These are phyloP conservation scores for Xerocomellus intermedius DNA, from an alignment of 768 basidiomycete species.

Conservation along the genomic window DNA sequence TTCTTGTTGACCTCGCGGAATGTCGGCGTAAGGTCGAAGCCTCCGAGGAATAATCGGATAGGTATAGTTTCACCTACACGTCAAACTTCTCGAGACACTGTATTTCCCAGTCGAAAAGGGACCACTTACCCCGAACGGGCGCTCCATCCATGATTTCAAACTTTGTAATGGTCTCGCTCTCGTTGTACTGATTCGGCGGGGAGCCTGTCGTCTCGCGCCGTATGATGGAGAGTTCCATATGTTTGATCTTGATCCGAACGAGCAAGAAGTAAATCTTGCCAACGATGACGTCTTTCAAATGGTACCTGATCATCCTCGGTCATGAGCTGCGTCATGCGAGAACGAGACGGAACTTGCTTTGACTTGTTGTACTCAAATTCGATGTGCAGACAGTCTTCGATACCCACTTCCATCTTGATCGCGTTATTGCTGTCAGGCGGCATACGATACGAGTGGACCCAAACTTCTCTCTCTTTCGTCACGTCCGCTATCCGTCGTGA, in stretches of 20 bases:
- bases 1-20: slow-evolving; percentile 99
- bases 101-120: background rate
- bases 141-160: slow-evolving; percentile 99
- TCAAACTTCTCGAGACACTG: background rate
- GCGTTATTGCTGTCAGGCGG: slow-evolving; percentile 97
- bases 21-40: slow-evolving; percentile 97
- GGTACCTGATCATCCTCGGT: slow-evolving; percentile 62
- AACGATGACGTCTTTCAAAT: slow-evolving; percentile 97
- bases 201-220: slow-evolving; percentile 95
- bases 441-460: slow-evolving; percentile 99
- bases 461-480: slow-evolving; percentile 88
- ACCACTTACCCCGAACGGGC: slow-evolving; percentile 78
- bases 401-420: slow-evolving; percentile 99
- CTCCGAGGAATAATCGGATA: slow-evolving; percentile 95
- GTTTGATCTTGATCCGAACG: slow-evolving; percentile 98
- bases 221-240: slow-evolving; percentile 99
- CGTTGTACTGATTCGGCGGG: slow-evolving; percentile 99
- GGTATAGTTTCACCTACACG: slow-evolving; percentile 93
- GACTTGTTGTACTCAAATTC: slow-evolving; percentile 99
- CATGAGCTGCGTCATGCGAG: background rate
- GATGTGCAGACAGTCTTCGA: slow-evolving; percentile 98
- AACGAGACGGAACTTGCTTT: slow-evolving; percentile 57
- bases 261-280: slow-evolving; percentile 99
- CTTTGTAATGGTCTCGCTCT: slow-evolving; percentile 98
- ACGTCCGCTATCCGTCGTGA: slow-evolving; percentile 93